phyloP scores from a whole-genome alignment of 2,329 filamentous ascomycete genomes.

The Trichothecium roseum region DNA sequence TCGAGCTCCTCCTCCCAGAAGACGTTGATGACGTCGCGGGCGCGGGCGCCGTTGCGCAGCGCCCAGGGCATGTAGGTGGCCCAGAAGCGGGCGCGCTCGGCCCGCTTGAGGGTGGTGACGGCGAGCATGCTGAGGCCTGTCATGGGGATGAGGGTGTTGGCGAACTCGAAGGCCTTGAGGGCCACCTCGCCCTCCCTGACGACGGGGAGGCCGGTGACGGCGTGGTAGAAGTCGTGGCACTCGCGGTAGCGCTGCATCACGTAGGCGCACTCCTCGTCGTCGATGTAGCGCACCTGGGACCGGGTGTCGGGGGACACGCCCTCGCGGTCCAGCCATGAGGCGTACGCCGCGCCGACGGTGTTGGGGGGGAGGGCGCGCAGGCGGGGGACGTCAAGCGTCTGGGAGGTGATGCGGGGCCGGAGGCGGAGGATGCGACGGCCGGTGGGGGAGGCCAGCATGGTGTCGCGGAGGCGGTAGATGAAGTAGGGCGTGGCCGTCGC shows the following conservation, averaged over 20 bases:
- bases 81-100: conserved; percentile 68
- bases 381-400: conserved; percentile 52
- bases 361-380: conserved; percentile 64
- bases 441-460: conserved; percentile 76
- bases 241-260: conserved; percentile 98
- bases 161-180: conserved; percentile 96
- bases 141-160: conserved; percentile 92
- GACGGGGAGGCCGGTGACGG: conserved; percentile 79
- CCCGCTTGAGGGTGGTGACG: conserved; percentile 74
- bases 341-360: conserved; percentile 74
- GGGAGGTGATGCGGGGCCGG: conserved; percentile 76
- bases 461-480: conserved; percentile 80
- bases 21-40: conserved; percentile 81
- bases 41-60: conserved; percentile 64
- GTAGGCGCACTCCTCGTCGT: conserved; percentile 92
- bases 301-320: conserved; percentile 89
- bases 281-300: conserved; percentile 74
- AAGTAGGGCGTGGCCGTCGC: conserved; percentile 92
- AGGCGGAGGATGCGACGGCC: conserved; percentile 87
- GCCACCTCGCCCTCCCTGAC: conserved; percentile 94
- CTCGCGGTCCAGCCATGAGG: conserved; percentile 85
- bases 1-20: conserved; percentile 96
- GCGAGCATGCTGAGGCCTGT: conserved; percentile 79
- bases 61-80: conserved; percentile 83
- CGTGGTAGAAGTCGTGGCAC: conserved; percentile 97